Conservation (phyloP, 2,329 filamentous ascomycete species). For the Colletotrichum falcatum region DNA sequence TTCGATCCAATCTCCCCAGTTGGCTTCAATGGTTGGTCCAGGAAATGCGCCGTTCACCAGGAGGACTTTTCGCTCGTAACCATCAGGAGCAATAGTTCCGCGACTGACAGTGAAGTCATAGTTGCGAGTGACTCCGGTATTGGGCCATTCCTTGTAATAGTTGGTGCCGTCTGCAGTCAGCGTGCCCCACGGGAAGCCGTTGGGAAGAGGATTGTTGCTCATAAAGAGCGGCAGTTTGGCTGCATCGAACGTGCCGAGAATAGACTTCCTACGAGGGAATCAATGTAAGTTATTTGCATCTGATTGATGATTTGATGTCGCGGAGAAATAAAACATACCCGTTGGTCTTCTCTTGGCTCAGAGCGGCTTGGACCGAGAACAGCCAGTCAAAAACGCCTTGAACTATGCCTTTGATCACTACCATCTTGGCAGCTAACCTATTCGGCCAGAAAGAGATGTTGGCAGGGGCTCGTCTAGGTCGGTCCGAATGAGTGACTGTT, state of each 20-base stretch:
- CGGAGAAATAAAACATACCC: slow-evolving; percentile 49
- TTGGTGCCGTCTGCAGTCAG: slow-evolving; percentile 58
- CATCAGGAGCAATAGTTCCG: slow-evolving; percentile 65
- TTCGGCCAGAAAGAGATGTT: slow-evolving; percentile 11
- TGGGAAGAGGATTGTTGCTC: slow-evolving; percentile 60
- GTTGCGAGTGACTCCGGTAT: slow-evolving; percentile 65
- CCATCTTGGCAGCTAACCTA: slow-evolving; percentile 44
- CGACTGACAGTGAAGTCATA: slow-evolving; percentile 67
- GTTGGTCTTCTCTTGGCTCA: slow-evolving; percentile 53
- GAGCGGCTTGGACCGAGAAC: slow-evolving; percentile 39
- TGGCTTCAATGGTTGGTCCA: slow-evolving; percentile 73
- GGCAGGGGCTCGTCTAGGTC: not conserved
- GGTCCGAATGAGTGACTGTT: slow-evolving; percentile 23
- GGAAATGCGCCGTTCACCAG: slow-evolving; percentile 75
- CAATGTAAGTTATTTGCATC: not conserved
- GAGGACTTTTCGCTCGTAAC: slow-evolving; percentile 65
- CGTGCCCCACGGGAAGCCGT: slow-evolving; percentile 65
- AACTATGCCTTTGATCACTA: slow-evolving; percentile 41
- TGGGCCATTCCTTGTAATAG: slow-evolving; percentile 61
- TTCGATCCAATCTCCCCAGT: slow-evolving; percentile 72
- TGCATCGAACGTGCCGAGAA: slow-evolving; percentile 55
- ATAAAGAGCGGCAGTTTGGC: slow-evolving; percentile 58
- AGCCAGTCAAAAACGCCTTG: slow-evolving; percentile 41
- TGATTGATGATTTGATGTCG: not conserved
- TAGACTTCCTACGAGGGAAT: slow-evolving; percentile 50